Base-by-base conservation (phyloP, 306 rosid genomes). In the Prunus mira region DNA sequence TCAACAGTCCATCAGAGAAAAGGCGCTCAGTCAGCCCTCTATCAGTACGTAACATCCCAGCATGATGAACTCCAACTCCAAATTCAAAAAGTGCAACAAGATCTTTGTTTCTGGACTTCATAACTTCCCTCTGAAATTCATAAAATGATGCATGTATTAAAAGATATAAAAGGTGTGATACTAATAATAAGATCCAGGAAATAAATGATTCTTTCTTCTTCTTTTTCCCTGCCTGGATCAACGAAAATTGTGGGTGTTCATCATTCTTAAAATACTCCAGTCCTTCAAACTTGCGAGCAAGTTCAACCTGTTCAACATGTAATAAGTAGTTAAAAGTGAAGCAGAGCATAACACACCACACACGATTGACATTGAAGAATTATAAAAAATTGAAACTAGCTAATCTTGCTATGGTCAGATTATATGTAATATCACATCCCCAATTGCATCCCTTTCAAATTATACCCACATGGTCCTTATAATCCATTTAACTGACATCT, bases 41-140 rank as follows among this genome's bases (percentile, higher is more conserved):
- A 82, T 94, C 98, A 34, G 97, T 71, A 56, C 98, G 97, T 80
- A 94, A 79, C 98, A 94, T 94, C 84, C 98, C 98, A 76, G 98
- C 98, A 86, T 94, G 97, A 92, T 94, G 98, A 69, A 94, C 78
- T 60, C 98, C 98, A 78, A 89, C 68, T 52, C 96, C 98, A 76
- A n/a, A 82, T 76, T 88, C 89, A 89, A 92, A 94, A 81, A 92
- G 96, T 73, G 89, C 91, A 64, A 90, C 96, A 45, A 94, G 93
- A 89, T 92, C 96, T 85, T 87, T 94, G 84, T 94, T 94, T 86
- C 96, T 90, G 78, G 98, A 94, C 83, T 94, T 94, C 52, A 87
- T 25, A 54, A 94, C 96, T 54, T 94, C 98, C 80, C 81, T 94
- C 98, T 94, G 88, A 55, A 82, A 86, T 71, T 74, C 81, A 88